These are phyloP conservation scores for Fraxinus nigra DNA, from an alignment of 305 asterid species.

Conservation along the genomic window DNA sequence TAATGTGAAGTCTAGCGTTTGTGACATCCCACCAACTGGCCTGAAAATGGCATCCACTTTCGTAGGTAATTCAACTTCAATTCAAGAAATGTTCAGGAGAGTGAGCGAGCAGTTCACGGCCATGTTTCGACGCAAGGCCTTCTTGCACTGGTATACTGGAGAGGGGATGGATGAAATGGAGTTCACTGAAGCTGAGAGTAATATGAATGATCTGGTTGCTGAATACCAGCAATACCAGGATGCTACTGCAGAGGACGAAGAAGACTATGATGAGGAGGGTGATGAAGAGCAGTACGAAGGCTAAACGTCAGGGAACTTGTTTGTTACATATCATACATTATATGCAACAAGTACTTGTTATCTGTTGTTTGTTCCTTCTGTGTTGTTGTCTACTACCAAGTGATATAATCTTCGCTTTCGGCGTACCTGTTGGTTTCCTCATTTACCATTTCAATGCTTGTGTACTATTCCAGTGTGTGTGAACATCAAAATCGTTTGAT, in stretches of 20 bases:
- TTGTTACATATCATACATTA: not conserved
- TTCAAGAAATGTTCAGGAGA: slow-evolving; percentile 52
- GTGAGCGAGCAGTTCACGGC: slow-evolving; percentile 61
- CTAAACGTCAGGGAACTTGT: not conserved
- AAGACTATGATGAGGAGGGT: slow-evolving; percentile 43
- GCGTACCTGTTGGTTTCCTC: not conserved
- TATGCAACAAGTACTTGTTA: not conserved
- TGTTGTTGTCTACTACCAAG: slow-evolving; percentile 10
- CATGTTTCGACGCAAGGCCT: slow-evolving; percentile 53
- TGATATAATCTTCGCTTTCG: slow-evolving; percentile 16
- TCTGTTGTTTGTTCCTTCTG: slow-evolving; percentile 7
- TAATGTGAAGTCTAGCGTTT: slow-evolving; percentile 4
- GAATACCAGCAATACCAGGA: slow-evolving; percentile 59
- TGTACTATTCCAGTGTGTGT: not conserved
- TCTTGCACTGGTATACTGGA: slow-evolving; percentile 50
- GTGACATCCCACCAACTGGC: slow-evolving; percentile 54
- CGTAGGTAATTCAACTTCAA: slow-evolving; percentile 48
- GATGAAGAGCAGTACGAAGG: slow-evolving; percentile 39
- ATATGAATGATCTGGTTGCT: slow-evolving; percentile 52
- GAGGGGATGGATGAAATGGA: slow-evolving; percentile 61
- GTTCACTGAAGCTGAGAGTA: slow-evolving; percentile 53
- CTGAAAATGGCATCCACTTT: slow-evolving; percentile 47
- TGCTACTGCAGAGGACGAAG: slow-evolving; percentile 48
- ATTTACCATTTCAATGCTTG: not conserved
- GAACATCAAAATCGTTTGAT: not conserved